A percentile compares a stretch with the other conserved stretches of the same genome.
These are phyloP conservation scores for Bruguiera gymnorhiza DNA, from an alignment of 345 rosid species.

Conservation along the genomic window DNA sequence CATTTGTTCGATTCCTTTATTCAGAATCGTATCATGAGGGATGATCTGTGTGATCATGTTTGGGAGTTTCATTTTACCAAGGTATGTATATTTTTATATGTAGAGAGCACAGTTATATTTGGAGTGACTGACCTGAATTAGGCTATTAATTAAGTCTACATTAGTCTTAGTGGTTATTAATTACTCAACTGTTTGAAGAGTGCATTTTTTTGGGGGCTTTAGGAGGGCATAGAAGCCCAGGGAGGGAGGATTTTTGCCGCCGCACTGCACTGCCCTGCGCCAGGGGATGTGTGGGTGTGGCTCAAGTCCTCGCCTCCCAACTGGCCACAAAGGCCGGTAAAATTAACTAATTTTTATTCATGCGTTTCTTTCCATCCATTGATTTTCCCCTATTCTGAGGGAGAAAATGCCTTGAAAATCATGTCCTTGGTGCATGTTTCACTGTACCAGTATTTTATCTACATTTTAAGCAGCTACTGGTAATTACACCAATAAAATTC, in stretches of 20 bases:
- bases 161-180: neutral
- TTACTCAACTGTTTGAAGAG: slow-evolving; percentile 3
- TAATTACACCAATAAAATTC: neutral
- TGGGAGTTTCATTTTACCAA: slow-evolving; percentile 58
- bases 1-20: slow-evolving; percentile 10
- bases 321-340: too few species aligned
- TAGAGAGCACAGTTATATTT: neutral
- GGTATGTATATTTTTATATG: slow-evolving; percentile 27
- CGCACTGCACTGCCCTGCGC: too few species aligned
- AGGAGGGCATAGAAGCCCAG: too few species aligned
- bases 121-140: neutral
- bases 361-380: neutral
- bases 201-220: neutral
- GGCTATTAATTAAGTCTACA: neutral
- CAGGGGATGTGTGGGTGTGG: too few species aligned
- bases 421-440: neutral
- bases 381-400: too few species aligned
- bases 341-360: neutral
- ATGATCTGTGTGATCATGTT: slow-evolving; percentile 55
- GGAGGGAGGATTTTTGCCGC: too few species aligned
- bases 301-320: too few species aligned
- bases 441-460: neutral
- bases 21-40: slow-evolving; percentile 52
- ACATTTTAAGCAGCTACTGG: neutral
- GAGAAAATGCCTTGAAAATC: neutral